Base-by-base conservation (phyloP, 805 yeast genomes). In the Priceomyces melissophilus region DNA sequence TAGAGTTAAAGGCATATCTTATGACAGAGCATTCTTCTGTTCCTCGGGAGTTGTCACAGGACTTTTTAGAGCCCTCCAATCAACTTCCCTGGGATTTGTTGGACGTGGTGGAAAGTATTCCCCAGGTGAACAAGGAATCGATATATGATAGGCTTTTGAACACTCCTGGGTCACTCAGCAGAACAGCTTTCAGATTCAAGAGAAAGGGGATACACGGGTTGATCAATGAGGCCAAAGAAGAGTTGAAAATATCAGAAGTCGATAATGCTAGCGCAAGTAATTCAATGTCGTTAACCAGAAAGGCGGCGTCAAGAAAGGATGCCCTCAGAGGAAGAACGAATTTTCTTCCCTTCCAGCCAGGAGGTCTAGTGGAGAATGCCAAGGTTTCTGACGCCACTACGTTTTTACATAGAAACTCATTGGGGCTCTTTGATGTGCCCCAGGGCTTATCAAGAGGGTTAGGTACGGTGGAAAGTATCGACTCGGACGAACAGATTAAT, bases 321-420 rank as follows among this genome's bases (percentile, higher is more conserved):
- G 67, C 81, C 2, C 64, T 87, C 2, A 68, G 73, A 35, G 98
- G 98, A 0, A 71, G 79, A 3, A 73, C 95, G 0, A 75, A 80
- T 13, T 85, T 76, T 52, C 63, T 91, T 53, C 99, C 99, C 0
- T 93, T 93, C 57, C 82, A 84, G 43, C 99, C 99, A 0, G 98
- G 99, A 49, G 97, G 98, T 2, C 58, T 72, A 31, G 59, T 53
- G 25, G 53, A 58, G 15, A 53, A 55, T 7, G 35, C 46, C 9
- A 44, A 46, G n/a, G 48, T 49, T 15, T 54, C 54, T 5, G 75
- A 69, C 38, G 63, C 58, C 3, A 55, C 69, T 0, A 50, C 61
- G 30, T 63, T 67, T 32, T 55, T 85, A 35, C 93, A 84, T 52
- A 75, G 82, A 53, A 91, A 86, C 53, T 65, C 63, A 2, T 43